Conservation (phyloP, 768 basidiomycete genomes). For the Gymnopilus dilepis region DNA sequence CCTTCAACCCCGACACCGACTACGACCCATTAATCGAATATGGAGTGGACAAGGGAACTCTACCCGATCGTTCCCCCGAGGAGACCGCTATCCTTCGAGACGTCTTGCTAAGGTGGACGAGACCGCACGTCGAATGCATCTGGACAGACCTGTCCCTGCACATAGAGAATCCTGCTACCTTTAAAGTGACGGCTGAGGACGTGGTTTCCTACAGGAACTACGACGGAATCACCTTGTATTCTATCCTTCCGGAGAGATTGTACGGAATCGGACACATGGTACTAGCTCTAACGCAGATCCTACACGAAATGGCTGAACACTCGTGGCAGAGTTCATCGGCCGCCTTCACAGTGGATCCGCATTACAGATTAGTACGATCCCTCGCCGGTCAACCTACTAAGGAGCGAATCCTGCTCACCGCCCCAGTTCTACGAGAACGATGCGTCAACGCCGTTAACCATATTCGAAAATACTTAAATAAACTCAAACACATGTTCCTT, state of each 20-base stretch:
- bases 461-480: slow-evolving; percentile 9
- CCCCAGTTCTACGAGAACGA: slow-evolving; percentile 4
- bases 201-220: background rate
- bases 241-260: background rate
- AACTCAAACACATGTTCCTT: background rate
- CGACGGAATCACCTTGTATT: background rate
- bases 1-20: slow-evolving; percentile 4
- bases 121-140: slow-evolving; percentile 3
- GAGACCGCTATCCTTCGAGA: background rate
- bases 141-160: slow-evolving; percentile 3
- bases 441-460: background rate
- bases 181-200: background rate
- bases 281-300: slow-evolving; percentile 15
- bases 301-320: background rate
- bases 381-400: slow-evolving; percentile 4
- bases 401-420: background rate
- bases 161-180: background rate
- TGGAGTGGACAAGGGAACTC: background rate
- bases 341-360: slow-evolving; percentile 4
- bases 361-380: slow-evolving; percentile 3
- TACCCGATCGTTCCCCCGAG: background rate
- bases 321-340: background rate
- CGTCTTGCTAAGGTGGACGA: slow-evolving; percentile 5
- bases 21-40: slow-evolving; percentile 8
- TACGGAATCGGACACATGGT: background rate